Evolutionary conservation across 2,329 filamentous ascomycete genomes (phyloP).

Genomic region (Monilinia fructicola): DNA sequence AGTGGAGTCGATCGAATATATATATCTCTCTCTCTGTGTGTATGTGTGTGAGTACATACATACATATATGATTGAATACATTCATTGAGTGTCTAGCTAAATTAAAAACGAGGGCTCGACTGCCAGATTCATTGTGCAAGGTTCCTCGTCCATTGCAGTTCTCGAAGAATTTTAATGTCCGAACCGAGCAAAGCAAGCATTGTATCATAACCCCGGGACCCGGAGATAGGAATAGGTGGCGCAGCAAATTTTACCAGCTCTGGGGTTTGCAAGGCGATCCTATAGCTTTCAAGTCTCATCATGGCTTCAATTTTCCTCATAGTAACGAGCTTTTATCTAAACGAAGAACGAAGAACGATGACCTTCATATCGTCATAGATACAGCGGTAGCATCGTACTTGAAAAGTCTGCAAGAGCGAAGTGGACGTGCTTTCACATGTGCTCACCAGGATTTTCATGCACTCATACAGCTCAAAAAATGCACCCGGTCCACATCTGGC

Average conservation of each 20-base stretch:
- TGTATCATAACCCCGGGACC: conserved; percentile 18
- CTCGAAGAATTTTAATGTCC: conserved; percentile 23
- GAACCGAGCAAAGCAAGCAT: conserved; percentile 14
- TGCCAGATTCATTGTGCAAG: background rate
- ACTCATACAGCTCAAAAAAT: background rate
- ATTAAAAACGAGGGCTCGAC: background rate
- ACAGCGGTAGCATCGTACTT: background rate
- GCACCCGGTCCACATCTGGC: conserved; percentile 16
- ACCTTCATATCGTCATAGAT: background rate
- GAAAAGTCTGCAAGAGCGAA: conserved; percentile 11
- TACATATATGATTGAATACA: background rate
- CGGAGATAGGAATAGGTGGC: conserved; percentile 13
- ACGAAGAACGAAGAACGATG: conserved; percentile 1
- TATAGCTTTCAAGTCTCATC: conserved; percentile 1
- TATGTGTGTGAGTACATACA: no score
- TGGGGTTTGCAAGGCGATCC: conserved; percentile 19
- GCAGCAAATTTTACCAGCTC: background rate
- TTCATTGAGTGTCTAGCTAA: background rate
- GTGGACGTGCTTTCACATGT: conserved; percentile 23
- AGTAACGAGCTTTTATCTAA: background rate
- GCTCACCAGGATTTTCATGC: conserved; percentile 4
- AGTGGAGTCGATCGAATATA: background rate
- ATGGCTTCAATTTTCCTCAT: background rate
- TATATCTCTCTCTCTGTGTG: no score
- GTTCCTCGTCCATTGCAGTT: background rate